Evolutionary conservation across 2,329 filamentous ascomycete species (phyloP), one percentile per base, ranked within the genome.

Genomic region (Colletotrichum truncatum): DNA sequence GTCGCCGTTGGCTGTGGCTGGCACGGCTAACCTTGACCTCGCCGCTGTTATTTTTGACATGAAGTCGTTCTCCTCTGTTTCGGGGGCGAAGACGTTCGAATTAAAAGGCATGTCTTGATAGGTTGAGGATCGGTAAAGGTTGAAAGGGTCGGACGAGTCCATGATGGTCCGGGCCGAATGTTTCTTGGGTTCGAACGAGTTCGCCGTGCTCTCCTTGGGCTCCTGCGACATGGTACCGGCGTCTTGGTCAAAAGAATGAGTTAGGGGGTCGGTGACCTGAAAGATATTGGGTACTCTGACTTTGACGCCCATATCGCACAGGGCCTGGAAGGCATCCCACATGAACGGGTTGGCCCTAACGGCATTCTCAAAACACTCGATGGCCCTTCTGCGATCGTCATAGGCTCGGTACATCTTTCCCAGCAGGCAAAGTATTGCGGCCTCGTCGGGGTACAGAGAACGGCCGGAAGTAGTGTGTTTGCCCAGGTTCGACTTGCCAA

Each of bases 341-440:
- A 97, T 96, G 78, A 98, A 95, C 2, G 96, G 94, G 73, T 98
- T 99, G 58, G 90, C 78, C 78, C 94, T 97, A 72, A 99, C 81
- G 6, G 94, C 89, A 66, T 97, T 93, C 70, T 97, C 93, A 74
- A 96, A 98, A 76, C 89, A 93, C 69, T 92, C 87, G 14, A 95
- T 89, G 7, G 96, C 94, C 77, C 93, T 94, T 71, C 91, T 91
- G 73, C 92, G 92, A 72, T 93, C 86, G 71, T 97, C 92, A 71
- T 96, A 91, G 3, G 88, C 93, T 51, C 91, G 89, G 81, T 94
- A 95, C 26, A 99, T 83, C 78, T 97, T 97, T 25, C 93, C 96
- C 28, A 97, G 84, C 36, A 99, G 81, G 72, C 92, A 96, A 68
- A 89, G 85, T n/a, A 95, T 87, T 2, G 93, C 91, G 2, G 96